These are phyloP conservation scores for Microdochium trichocladiopsis DNA, from an alignment of 2,329 filamentous ascomycete species.

Conservation along the genomic window DNA sequence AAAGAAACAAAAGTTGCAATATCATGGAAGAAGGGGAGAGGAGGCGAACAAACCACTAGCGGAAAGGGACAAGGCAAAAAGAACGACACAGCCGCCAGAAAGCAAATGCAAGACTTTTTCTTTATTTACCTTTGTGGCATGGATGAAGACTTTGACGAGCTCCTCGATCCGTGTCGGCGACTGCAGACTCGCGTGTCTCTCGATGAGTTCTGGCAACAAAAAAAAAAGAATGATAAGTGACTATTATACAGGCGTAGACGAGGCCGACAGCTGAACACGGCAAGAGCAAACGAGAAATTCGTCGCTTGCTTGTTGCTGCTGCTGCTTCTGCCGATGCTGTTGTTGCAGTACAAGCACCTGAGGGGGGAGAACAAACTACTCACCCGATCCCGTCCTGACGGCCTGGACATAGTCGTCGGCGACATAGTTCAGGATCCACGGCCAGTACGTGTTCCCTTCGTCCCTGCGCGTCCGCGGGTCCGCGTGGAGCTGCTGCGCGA, in stretches of 20 bases:
- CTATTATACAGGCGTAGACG: too few species aligned
- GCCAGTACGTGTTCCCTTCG: constrained; percentile 71
- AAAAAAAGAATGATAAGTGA: background rate
- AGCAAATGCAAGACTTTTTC: too few species aligned
- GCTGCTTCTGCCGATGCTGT: too few species aligned
- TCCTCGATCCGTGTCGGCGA: constrained; percentile 74
- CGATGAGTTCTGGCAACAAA: constrained; percentile 55
- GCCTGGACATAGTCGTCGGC: constrained; percentile 72
- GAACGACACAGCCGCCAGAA: too few species aligned
- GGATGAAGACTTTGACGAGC: constrained; percentile 75
- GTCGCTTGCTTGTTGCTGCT: too few species aligned
- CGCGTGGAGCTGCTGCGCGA: constrained; percentile 63
- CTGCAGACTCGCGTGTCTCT: constrained; percentile 65
- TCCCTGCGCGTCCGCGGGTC: constrained; percentile 50
- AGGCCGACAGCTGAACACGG: too few species aligned
- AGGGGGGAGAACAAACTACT: constrained; percentile 14
- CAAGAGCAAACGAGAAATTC: too few species aligned
- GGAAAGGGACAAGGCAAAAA: too few species aligned
- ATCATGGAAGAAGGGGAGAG: too few species aligned
- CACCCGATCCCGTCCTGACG: constrained; percentile 63
- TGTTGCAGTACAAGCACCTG: too few species aligned
- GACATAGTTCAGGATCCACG: constrained; percentile 87
- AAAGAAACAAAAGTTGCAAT: too few species aligned
- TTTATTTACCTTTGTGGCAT: constrained; percentile 67
- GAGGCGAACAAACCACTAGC: too few species aligned